A percentile compares a stretch with the other conserved stretches of the same genome.
These are phyloP conservation scores for Stagonosporopsis cucurbitacearum DNA, from an alignment of 2,329 filamentous ascomycete species.

Conservation along the genomic window DNA sequence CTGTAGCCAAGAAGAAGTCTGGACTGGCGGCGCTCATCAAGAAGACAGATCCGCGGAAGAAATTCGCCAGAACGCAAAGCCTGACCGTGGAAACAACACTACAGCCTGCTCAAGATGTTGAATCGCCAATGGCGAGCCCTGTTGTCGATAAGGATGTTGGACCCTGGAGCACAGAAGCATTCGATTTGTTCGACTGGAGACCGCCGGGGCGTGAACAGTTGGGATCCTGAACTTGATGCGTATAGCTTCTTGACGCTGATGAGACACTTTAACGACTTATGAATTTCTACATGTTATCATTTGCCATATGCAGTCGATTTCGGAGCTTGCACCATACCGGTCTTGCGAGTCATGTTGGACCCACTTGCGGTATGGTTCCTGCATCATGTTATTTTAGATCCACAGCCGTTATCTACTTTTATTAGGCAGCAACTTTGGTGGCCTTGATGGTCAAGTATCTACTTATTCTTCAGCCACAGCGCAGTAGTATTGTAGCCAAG, in stretches of 20 bases:
- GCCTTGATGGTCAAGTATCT: neutral
- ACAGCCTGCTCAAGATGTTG: constrained; percentile 22
- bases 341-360: neutral
- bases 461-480: neutral
- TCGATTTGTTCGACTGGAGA: constrained; percentile 69
- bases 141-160: constrained; percentile 63
- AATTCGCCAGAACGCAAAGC: constrained; percentile 39
- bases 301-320: neutral
- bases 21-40: constrained; percentile 38
- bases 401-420: neutral
- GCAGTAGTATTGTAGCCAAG: neutral
- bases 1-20: constrained; percentile 19
- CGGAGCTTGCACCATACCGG: neutral
- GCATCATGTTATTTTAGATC: neutral
- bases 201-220: constrained; percentile 50
- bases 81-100: constrained; percentile 32
- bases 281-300: neutral
- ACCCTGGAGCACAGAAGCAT: constrained; percentile 73
- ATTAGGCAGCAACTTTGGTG: neutral
- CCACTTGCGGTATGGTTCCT: neutral
- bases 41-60: constrained; percentile 40
- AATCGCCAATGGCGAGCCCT: constrained; percentile 30
- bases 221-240: neutral
- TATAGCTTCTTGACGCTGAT: neutral
- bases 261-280: neutral